Percentiles rank a stretch among this genome's conserved stretches.
These are phyloP conservation scores for Murraya koenigii DNA, from an alignment of 345 rosid genomes.

Conservation along the genomic window DNA sequence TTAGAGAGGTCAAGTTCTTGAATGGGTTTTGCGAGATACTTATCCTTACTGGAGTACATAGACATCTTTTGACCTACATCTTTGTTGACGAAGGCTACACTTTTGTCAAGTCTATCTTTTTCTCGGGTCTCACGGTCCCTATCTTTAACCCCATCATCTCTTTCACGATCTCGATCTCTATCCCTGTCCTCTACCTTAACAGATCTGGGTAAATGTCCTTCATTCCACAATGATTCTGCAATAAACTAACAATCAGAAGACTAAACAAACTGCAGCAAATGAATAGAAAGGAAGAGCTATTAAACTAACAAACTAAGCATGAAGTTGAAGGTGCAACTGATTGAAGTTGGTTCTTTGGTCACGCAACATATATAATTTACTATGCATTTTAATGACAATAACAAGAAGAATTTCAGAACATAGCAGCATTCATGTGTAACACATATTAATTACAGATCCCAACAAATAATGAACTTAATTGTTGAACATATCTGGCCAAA, in stretches of 20 bases:
- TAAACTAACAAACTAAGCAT: background rate
- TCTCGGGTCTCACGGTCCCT: constrained; percentile 63
- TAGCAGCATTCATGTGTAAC: background rate
- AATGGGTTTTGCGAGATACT: constrained; percentile 79
- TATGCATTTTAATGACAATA: background rate
- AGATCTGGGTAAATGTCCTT: constrained; percentile 62
- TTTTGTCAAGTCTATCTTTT: constrained; percentile 76
- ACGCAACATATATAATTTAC: background rate
- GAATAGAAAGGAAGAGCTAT: constrained; percentile 13
- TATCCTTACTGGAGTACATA: constrained; percentile 63
- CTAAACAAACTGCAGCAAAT: background rate
- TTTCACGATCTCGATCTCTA: constrained; percentile 59
- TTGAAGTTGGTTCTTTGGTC: constrained; percentile 7
- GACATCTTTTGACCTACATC: constrained; percentile 53
- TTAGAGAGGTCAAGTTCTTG: constrained; percentile 93
- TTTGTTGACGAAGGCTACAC: constrained; percentile 42
- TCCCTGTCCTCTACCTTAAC: constrained; percentile 72
- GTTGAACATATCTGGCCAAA: constrained; percentile 13
- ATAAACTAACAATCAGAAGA: constrained; percentile 20
- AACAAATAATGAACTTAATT: background rate
- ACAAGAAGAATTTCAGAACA: background rate
- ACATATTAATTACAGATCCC: background rate
- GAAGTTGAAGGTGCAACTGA: background rate
- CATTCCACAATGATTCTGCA: constrained; percentile 62
- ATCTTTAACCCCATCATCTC: constrained; percentile 62